Percentiles rank a stretch among this genome's conserved stretches.
Conservation (phyloP, 495 filamentous ascomycete genomes). For the Penicillium pulvis region DNA sequence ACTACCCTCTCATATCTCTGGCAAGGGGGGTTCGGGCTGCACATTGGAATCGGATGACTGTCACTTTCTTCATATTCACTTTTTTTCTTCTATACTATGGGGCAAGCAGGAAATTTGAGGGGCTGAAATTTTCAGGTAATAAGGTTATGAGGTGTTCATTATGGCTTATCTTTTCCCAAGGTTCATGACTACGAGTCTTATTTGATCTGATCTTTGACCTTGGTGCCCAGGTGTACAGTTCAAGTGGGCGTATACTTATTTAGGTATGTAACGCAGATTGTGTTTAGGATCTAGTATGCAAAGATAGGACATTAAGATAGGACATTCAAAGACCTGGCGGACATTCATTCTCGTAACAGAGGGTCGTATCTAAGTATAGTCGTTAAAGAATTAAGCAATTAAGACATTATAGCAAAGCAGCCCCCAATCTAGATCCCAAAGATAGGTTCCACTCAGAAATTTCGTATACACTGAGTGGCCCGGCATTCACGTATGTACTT, state of each 20-base stretch:
- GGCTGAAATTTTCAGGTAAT: too few relatives aligned
- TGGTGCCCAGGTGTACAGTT: too few relatives aligned
- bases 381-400: background rate
- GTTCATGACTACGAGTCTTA: too few relatives aligned
- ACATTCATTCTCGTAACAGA: background rate
- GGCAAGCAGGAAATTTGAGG: background rate
- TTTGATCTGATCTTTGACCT: too few relatives aligned
- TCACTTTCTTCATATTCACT: slow-evolving; percentile 1
- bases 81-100: background rate
- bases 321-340: background rate
- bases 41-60: slow-evolving; percentile 8
- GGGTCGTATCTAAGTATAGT: background rate
- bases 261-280: too few relatives aligned
- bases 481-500: background rate
- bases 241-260: too few relatives aligned
- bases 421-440: background rate
- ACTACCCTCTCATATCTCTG: slow-evolving; percentile 7
- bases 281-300: too few relatives aligned
- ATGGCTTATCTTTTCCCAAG: too few relatives aligned
- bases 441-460: background rate
- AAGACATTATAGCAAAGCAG: background rate
- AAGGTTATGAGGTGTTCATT: too few relatives aligned
- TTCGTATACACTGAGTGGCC: background rate
- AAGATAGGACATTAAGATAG: background rate
- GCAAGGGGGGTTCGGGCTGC: slow-evolving; percentile 5